Evolutionary conservation across 1,284 basidiomycete genomes (phyloP), one percentile per base, ranked within the genome.

Genomic region (Cutaneotrichosporon mucoides): DNA sequence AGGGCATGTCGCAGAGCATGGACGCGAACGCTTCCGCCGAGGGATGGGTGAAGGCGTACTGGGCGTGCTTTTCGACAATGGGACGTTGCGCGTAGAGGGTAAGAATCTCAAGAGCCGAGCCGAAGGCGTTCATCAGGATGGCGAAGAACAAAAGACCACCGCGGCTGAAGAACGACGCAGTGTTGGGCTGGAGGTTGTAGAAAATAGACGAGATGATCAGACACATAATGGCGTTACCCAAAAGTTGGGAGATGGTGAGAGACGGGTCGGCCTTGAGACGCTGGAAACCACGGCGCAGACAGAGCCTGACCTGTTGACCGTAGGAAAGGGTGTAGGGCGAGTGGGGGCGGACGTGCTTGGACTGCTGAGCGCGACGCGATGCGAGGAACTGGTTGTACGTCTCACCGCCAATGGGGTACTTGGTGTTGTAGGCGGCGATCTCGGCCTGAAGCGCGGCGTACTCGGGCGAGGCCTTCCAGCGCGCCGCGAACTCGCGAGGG

Each of bases 401-500:
- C 53, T 75, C 71, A 16, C 78, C 78, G 44, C 77, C 64, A 45
- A 77, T 60, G 1, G 79, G 79, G 66, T 75, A 78, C 53, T 67
- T 62, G 35, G 67, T 37, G 51, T 79, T 70, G 67, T 77, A 81
- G 41, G 61, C 59, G 1, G 62, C 70, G 47, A 82, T 79, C 34
- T 81, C 73, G 36, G 64, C 55, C 50, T 70, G 62, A 34, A 82
- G 72, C 33, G 62, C 56, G 38, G 70, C 60, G 55, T 78, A 77
- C 54, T 76, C 72, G 12, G 68, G 57, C 38, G 71, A 73, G 12
- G 66, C 62, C 60, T 73, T 77, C 79, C 79, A 80, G 42, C 60
- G 57, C 10, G 61, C 56, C 41, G 68, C 77, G 59, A 89, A 86
- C 60, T 89, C 87, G 6, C 79, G 79, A 0, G 88, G 78, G 0